phyloP scores from a whole-genome alignment of 176 grass and related monocot species.

The Avena sativa region DNA sequence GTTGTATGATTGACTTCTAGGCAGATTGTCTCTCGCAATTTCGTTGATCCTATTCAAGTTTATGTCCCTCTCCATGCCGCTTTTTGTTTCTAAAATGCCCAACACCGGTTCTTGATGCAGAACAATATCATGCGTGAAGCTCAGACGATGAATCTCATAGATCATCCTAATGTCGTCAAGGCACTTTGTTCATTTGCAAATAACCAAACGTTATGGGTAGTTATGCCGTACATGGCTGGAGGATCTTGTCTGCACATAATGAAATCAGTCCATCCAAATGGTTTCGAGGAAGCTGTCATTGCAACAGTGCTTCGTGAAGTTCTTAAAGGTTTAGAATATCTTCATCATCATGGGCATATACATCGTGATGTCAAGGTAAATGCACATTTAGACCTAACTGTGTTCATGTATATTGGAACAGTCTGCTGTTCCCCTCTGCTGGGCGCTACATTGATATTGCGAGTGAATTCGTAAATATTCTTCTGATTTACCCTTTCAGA shows the following conservation, averaged over 20 bases:
- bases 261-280: constrained; percentile 81
- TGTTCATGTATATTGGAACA: neutral
- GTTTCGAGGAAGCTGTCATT: constrained; percentile 83
- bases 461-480: neutral
- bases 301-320: constrained; percentile 85
- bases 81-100: neutral
- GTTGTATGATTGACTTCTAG: neutral
- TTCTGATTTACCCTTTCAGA: neutral
- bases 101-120: constrained; percentile 44
- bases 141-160: constrained; percentile 90
- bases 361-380: constrained; percentile 96
- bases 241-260: constrained; percentile 98
- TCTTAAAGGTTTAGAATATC: constrained; percentile 88
- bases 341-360: constrained; percentile 91
- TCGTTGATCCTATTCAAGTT: neutral
- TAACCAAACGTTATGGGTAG: constrained; percentile 74
- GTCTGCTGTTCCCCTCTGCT: neutral
- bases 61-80: neutral
- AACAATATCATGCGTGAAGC: constrained; percentile 94
- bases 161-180: constrained; percentile 92
- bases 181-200: constrained; percentile 89
- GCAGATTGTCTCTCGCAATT: neutral
- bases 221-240: constrained; percentile 97
- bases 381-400: neutral
- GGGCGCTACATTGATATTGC: neutral